Evolutionary conservation across 2,329 filamentous ascomycete genomes (phyloP), one percentile per base, ranked within the genome.

Genomic region (Colletotrichum tamarilloi): DNA sequence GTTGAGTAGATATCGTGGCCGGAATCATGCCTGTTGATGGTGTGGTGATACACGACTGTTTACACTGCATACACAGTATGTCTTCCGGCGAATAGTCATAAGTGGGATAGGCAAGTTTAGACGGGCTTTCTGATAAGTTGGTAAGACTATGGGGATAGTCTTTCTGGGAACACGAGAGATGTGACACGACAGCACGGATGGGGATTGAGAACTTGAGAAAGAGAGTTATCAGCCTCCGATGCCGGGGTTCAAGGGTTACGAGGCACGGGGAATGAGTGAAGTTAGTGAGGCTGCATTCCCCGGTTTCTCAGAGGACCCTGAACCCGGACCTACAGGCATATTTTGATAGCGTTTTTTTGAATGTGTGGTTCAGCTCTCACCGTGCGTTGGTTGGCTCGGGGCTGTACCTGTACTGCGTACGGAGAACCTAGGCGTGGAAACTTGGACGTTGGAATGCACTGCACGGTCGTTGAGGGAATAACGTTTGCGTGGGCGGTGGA

Each of bases 111-210:
- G 60, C 28, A 53, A 35, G 19, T 53, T 24, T 24, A 35, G 46
- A 22, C 46, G 46, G n/a, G n/a, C 60, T 32, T 32, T 32, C 30
- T 32, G 30, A 32, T 32, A 32, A 32, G 30, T 32, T 32, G 30
- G 30, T 32, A 32, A 32, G 30, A 24, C 26, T 16, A 2, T 4
- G 16, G 24, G 14, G 9, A 26, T 30, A 24, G 38, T 42, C 14
- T 16, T 22, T n/a, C 52, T 9, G 14, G n/a, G 35, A 24, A 22
- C 30, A 49, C 38, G 30, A 53, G 16, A 58, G 58, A 38, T 46
- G 22, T 59, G 69, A 64, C 69, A 64, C 69, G 38, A 22, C 59
- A 60, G 66, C 66, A 72, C 66, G 59, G 69, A 72, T 60, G 66
- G 66, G 65, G 58, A 46, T 12, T 35, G 32, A 12, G 32, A 12